phyloP scores from a whole-genome alignment of 805 yeast species.

The Ogataea siamensis region DNA sequence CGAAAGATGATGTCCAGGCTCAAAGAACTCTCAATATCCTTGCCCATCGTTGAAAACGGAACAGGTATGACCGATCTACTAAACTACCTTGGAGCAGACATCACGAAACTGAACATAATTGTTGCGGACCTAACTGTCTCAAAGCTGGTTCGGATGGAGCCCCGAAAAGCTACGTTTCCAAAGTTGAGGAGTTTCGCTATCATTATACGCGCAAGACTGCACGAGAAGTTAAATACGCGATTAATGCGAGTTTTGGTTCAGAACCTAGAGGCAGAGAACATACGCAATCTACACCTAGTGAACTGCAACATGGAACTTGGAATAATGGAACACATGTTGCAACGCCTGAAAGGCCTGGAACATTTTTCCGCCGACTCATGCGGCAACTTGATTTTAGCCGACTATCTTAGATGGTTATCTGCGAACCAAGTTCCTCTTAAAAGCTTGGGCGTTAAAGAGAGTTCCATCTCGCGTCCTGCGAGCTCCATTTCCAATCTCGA shows the following conservation, averaged over 20 bases:
- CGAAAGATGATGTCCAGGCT: conserved; percentile 14
- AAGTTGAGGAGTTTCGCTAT: conserved; percentile 6
- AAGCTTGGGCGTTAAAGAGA: conserved; percentile 12
- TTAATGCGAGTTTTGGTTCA: conserved; percentile 4
- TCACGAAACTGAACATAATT: conserved; percentile 12
- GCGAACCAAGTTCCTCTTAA: conserved; percentile 1
- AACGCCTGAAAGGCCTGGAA: conserved; percentile 2
- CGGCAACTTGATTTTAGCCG: conserved; percentile 6
- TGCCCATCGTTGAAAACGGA: conserved; percentile 19
- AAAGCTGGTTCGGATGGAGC: conserved; percentile 1
- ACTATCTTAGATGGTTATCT: conserved; percentile 8
- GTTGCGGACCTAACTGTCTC: conserved; percentile 7
- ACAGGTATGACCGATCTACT: conserved; percentile 18
- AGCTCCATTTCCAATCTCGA: conserved; percentile 8
- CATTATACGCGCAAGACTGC: conserved; percentile 6
- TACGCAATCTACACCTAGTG: conserved; percentile 10
- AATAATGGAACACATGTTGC: conserved; percentile 4
- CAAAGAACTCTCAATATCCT: conserved; percentile 13
- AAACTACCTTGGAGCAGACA: conserved; percentile 8
- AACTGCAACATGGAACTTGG: conserved; percentile 11
- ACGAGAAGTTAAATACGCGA: conserved; percentile 4
- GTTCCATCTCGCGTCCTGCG: conserved; percentile 6
- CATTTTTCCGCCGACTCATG: conserved; percentile 11
- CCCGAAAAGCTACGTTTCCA: neutral
- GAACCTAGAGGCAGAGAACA: conserved; percentile 3